Percentiles rank a stretch among this genome's conserved stretches.
Evolutionary conservation across 2,329 filamentous ascomycete species (phyloP).

Genomic region (Fusarium haematococcum): DNA sequence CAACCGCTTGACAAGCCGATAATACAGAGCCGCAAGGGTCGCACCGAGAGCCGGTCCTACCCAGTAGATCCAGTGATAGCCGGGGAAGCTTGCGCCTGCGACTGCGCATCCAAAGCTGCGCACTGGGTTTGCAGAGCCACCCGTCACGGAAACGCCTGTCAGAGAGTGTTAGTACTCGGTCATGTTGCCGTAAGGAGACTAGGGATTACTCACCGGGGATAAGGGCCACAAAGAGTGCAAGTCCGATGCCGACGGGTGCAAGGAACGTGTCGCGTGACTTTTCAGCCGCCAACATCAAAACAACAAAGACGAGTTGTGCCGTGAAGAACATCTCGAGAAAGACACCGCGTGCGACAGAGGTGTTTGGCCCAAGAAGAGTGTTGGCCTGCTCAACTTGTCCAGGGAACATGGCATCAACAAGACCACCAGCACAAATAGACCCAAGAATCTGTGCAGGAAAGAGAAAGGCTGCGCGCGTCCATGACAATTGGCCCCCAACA

Average conservation of each 20-base stretch:
- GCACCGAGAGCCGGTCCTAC: slow-evolving; percentile 61
- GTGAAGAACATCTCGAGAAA: slow-evolving; percentile 75
- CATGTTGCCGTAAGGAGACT: background rate
- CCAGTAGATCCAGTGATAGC: slow-evolving; percentile 64
- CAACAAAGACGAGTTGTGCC: slow-evolving; percentile 68
- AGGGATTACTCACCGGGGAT: slow-evolving; percentile 40
- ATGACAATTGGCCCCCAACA: slow-evolving; percentile 31
- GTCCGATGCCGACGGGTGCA: slow-evolving; percentile 76
- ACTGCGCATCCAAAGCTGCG: slow-evolving; percentile 61
- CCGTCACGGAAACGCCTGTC: slow-evolving; percentile 48
- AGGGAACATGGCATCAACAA: slow-evolving; percentile 67
- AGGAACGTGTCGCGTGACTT: slow-evolving; percentile 77
- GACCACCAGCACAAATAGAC: slow-evolving; percentile 65
- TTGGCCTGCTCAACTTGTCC: slow-evolving; percentile 64
- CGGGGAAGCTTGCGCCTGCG: slow-evolving; percentile 50
- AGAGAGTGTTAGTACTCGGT: background rate
- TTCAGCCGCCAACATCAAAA: slow-evolving; percentile 75
- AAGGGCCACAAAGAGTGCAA: slow-evolving; percentile 71
- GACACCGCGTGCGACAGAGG: slow-evolving; percentile 65
- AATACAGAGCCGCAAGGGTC: slow-evolving; percentile 58
- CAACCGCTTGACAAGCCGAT: slow-evolving; percentile 59
- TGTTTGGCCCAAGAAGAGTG: slow-evolving; percentile 58
- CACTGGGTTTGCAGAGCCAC: slow-evolving; percentile 58
- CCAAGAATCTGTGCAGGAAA: slow-evolving; percentile 66
- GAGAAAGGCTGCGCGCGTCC: slow-evolving; percentile 50